A percentile compares a stretch with the other conserved stretches of the same genome.
Conservation (phyloP, 139 green algal species). For the Marvania coccoides region DNA sequence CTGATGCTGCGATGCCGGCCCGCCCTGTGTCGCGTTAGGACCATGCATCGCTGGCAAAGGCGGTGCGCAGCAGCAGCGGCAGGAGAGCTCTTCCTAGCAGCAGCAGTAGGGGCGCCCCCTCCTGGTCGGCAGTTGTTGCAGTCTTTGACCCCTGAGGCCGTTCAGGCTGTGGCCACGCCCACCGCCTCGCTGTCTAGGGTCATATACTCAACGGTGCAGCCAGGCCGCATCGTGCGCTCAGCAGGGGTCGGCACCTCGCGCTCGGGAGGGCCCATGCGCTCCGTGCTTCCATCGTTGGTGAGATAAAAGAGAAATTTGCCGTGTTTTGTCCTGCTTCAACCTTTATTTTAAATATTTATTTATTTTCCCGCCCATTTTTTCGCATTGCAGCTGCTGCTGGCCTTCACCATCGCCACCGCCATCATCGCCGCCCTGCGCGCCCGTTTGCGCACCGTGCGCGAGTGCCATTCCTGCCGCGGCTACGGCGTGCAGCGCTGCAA, state of each 20-base stretch:
- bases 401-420: constrained; percentile 13
- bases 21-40: too few relatives aligned
- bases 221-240: background rate
- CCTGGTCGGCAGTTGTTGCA: background rate
- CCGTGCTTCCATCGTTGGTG: too few relatives aligned
- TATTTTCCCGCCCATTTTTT: background rate
- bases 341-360: too few relatives aligned
- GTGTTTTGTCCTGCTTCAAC: too few relatives aligned
- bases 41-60: too few relatives aligned
- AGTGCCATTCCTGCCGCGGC: constrained; percentile 19
- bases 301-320: too few relatives aligned
- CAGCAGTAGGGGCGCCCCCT: background rate
- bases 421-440: constrained; percentile 13
- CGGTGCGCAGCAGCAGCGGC: background rate
- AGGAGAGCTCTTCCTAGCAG: too few relatives aligned
- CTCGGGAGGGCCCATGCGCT: background rate
- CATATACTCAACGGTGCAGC: background rate
- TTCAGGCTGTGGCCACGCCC: background rate
- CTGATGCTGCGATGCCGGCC: too few relatives aligned
- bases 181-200: background rate
- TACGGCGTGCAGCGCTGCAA: constrained; percentile 34
- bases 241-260: background rate
- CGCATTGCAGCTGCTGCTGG: constrained; percentile 17
- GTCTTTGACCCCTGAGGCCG: background rate
- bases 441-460: constrained; percentile 10